Percentiles rank a stretch among this genome's conserved stretches.
phyloP scores from a whole-genome alignment of 2,329 filamentous ascomycete species.

The Diaporthe eres region DNA sequence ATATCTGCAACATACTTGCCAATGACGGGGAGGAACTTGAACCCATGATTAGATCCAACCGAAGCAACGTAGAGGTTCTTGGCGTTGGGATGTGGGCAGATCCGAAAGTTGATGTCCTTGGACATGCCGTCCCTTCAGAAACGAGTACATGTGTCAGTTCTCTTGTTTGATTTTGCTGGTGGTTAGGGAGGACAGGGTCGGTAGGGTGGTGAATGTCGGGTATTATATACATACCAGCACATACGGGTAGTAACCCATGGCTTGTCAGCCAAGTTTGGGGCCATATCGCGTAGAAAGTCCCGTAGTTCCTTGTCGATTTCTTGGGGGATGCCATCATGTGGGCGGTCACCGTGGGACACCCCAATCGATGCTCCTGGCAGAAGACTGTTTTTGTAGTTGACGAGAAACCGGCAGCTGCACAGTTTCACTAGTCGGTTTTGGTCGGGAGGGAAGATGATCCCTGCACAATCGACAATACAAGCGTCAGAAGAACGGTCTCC shows the following conservation, averaged over 20 bases:
- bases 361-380: not conserved
- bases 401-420: not conserved
- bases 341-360: not conserved
- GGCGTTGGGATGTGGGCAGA: conserved; percentile 42
- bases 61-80: conserved; percentile 61
- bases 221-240: conserved; percentile 64
- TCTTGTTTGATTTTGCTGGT: not conserved
- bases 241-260: conserved; percentile 63
- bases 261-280: conserved; percentile 64
- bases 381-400: not conserved
- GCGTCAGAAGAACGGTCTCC: not conserved
- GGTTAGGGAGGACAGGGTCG: not conserved
- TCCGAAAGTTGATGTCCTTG: conserved; percentile 48
- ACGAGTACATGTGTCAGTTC: not conserved
- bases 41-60: conserved; percentile 63
- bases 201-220: not conserved
- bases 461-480: not conserved
- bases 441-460: conserved; percentile 1
- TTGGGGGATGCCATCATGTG: not conserved
- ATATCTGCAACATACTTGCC: conserved; percentile 63
- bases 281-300: conserved; percentile 62
- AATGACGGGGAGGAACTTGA: conserved; percentile 64
- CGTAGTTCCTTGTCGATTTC: conserved; percentile 69
- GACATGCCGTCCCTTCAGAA: conserved; percentile 49
- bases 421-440: not conserved